Conservation (phyloP, 106 monocot species). For the Acanthochlamys bracteata region DNA sequence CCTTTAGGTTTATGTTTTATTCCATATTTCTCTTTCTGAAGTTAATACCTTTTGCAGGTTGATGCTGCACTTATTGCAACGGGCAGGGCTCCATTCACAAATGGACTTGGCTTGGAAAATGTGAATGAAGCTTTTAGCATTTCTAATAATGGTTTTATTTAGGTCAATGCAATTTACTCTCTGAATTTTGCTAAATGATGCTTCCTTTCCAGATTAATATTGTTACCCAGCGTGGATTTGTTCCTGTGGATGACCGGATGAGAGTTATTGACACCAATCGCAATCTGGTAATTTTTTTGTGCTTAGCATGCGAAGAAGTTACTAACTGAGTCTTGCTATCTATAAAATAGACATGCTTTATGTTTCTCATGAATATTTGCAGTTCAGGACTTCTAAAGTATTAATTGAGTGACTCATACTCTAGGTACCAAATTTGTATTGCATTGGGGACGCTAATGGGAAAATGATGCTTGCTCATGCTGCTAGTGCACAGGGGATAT, state of each 20-base stretch:
- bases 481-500: slow-evolving; percentile 97
- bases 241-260: slow-evolving; percentile 94
- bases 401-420: background rate
- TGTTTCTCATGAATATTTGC: background rate
- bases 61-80: slow-evolving; percentile 99
- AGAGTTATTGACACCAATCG: slow-evolving; percentile 76
- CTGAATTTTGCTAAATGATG: background rate
- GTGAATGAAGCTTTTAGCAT: slow-evolving; percentile 19
- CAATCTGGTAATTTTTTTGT: slow-evolving; percentile 47
- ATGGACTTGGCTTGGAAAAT: slow-evolving; percentile 97
- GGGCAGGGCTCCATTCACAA: slow-evolving; percentile 93
- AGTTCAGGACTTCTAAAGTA: background rate
- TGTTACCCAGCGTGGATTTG: slow-evolving; percentile 88
- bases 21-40: no score
- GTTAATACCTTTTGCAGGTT: slow-evolving; percentile 34
- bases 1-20: background rate
- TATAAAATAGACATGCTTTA: background rate
- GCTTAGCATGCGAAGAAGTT: background rate
- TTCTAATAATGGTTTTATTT: background rate
- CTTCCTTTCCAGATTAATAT: slow-evolving; percentile 66
- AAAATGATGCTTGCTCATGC: slow-evolving; percentile 99
- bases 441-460: slow-evolving; percentile 98
- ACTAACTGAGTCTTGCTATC: background rate
- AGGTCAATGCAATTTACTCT: background rate
- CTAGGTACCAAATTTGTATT: slow-evolving; percentile 87